phyloP scores from a whole-genome alignment of 306 rosid species.

The Lithocarpus polystachyus region DNA sequence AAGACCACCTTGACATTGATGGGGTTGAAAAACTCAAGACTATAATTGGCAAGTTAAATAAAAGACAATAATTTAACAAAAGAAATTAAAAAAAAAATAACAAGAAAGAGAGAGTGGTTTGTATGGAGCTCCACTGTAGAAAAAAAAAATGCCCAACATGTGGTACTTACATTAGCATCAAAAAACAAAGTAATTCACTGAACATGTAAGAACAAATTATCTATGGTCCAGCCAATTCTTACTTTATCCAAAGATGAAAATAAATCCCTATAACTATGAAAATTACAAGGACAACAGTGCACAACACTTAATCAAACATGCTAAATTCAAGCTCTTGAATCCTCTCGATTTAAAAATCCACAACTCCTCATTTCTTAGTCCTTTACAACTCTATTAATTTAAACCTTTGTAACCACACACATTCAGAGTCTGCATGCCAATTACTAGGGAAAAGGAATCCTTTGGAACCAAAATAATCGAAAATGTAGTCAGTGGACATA shows the following conservation, averaged over 20 bases:
- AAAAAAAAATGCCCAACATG: no score
- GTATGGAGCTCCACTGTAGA: no score
- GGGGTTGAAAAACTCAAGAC: no score
- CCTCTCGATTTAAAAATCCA: neutral
- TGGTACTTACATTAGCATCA: neutral
- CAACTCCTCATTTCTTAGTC: neutral
- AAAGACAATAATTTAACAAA: no score
- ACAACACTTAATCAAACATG: neutral
- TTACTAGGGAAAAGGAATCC: neutral
- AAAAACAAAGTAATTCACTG: neutral
- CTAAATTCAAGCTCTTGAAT: neutral
- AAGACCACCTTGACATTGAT: no score
- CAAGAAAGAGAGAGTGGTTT: no score
- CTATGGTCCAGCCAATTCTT: neutral
- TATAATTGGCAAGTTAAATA: no score
- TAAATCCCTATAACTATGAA: neutral
- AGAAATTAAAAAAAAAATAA: neutral
- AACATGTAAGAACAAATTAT: neutral
- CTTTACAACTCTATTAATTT: neutral
- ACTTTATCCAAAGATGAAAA: neutral
- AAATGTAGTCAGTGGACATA: neutral
- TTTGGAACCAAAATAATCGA: neutral
- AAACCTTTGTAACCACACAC: neutral
- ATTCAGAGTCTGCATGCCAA: neutral
- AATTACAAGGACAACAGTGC: neutral